phyloP scores from a whole-genome alignment of 2,329 filamentous ascomycete species.

The Sphaerostilbella broomeana region DNA sequence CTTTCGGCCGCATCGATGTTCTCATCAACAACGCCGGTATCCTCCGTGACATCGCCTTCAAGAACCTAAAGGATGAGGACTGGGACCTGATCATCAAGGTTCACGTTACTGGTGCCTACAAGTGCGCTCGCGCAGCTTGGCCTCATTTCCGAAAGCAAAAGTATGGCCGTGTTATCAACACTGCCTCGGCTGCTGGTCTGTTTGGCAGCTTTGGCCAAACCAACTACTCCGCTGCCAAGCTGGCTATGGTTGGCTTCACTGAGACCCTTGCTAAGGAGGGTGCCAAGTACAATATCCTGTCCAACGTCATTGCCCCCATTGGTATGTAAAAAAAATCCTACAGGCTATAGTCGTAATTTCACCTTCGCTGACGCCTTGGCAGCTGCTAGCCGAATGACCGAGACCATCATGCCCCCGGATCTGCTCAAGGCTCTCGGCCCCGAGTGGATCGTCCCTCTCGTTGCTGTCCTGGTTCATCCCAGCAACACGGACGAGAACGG shows the following conservation, averaged over 20 bases:
- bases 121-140: slow-evolving; percentile 92
- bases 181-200: slow-evolving; percentile 87
- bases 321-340: slow-evolving; percentile 27
- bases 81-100: slow-evolving; percentile 95
- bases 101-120: slow-evolving; percentile 90
- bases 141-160: slow-evolving; percentile 98
- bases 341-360: slow-evolving; percentile 14
- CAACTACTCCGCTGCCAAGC: slow-evolving; percentile 96
- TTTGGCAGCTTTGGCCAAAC: slow-evolving; percentile 94
- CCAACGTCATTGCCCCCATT: slow-evolving; percentile 92
- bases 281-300: slow-evolving; percentile 93
- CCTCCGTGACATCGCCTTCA: slow-evolving; percentile 90
- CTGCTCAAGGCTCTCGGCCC: slow-evolving; percentile 79
- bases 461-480: slow-evolving; percentile 80
- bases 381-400: slow-evolving; percentile 92
- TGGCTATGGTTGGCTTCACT: slow-evolving; percentile 92
- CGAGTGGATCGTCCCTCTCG: slow-evolving; percentile 90
- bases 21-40: slow-evolving; percentile 98
- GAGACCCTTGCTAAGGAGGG: slow-evolving; percentile 98
- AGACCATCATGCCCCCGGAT: slow-evolving; percentile 93
- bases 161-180: slow-evolving; percentile 95
- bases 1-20: slow-evolving; percentile 81
- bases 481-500: slow-evolving; percentile 78
- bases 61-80: slow-evolving; percentile 95
- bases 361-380: slow-evolving; percentile 16